Conservation (phyloP, 1,139 yeast genomes). For the Arxiozyma bovina region DNA sequence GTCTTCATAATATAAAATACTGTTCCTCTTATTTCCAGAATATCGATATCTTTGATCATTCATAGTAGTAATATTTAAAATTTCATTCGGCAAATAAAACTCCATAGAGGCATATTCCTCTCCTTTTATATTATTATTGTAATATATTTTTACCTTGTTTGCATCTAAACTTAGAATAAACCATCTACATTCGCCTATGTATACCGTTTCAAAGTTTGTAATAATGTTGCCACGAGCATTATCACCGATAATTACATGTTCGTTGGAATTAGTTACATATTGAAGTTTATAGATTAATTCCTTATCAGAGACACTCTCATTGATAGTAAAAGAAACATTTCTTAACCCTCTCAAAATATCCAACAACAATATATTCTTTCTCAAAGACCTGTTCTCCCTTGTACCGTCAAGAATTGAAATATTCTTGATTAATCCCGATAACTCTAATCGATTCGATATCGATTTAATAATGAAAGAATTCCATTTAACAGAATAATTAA, state of each 20-base stretch:
- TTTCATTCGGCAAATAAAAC: constrained; percentile 6
- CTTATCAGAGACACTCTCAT: neutral
- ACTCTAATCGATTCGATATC: constrained; percentile 11
- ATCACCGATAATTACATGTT: constrained; percentile 4
- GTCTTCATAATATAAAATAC: neutral
- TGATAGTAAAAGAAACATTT: neutral
- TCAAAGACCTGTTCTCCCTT: neutral
- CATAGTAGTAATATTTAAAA: constrained; percentile 2
- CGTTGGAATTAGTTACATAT: constrained; percentile 1
- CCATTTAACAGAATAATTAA: constrained; percentile 25
- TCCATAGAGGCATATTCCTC: constrained; percentile 5
- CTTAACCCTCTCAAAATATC: constrained; percentile 13
- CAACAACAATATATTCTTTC: neutral
- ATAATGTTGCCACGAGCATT: neutral
- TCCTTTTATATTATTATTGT: neutral
- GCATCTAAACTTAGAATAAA: constrained; percentile 2
- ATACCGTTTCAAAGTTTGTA: neutral
- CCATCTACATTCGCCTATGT: neutral
- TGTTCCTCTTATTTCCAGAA: neutral
- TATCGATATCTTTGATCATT: neutral
- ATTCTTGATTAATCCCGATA: constrained; percentile 12
- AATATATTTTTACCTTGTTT: constrained; percentile 5
- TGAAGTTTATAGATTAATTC: neutral
- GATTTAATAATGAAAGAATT: constrained; percentile 16
- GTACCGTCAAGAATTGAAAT: neutral